Evolutionary conservation across 768 basidiomycete species (phyloP).

Genomic region (Sutorius australiensis): DNA sequence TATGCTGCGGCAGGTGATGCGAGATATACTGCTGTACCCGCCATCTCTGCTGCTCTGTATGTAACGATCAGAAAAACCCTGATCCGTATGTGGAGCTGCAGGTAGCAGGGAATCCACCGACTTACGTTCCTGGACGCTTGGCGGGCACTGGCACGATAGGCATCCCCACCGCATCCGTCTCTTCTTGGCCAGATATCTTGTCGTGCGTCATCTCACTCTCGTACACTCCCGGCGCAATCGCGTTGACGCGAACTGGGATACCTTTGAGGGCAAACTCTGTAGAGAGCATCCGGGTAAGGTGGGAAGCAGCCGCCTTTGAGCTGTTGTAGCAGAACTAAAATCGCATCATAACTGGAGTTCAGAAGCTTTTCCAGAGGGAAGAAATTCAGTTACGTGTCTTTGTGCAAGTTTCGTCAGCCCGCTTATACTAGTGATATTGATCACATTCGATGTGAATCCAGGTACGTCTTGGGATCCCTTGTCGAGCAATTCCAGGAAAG

Average conservation of each 20-base stretch:
- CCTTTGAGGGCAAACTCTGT: slow-evolving; percentile 71
- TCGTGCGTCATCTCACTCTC: slow-evolving; percentile 72
- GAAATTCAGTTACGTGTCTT: slow-evolving; percentile 52
- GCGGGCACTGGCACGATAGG: slow-evolving; percentile 61
- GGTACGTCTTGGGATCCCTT: slow-evolving; percentile 61
- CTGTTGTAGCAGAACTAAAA: slow-evolving; percentile 77
- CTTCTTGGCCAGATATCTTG: slow-evolving; percentile 42
- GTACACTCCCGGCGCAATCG: slow-evolving; percentile 73
- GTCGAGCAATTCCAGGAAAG: slow-evolving; percentile 71
- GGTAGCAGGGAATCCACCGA: slow-evolving; percentile 12
- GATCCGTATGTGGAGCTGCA: background rate
- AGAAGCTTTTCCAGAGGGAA: background rate
- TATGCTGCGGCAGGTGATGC: slow-evolving; percentile 71
- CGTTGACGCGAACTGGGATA: slow-evolving; percentile 67
- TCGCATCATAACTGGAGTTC: background rate
- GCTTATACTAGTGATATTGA: slow-evolving; percentile 78
- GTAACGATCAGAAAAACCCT: slow-evolving; percentile 3
- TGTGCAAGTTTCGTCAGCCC: slow-evolving; percentile 69
- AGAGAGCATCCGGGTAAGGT: slow-evolving; percentile 72
- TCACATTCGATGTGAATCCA: slow-evolving; percentile 59
- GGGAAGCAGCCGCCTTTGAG: slow-evolving; percentile 71
- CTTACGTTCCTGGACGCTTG: slow-evolving; percentile 62
- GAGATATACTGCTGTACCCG: slow-evolving; percentile 73
- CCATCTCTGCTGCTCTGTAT: slow-evolving; percentile 65
- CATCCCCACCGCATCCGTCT: slow-evolving; percentile 53